A percentile compares a stretch with the other conserved stretches of the same genome.
Conservation (phyloP, 2,329 filamentous ascomycete genomes). For the Seiridium unicorne region DNA sequence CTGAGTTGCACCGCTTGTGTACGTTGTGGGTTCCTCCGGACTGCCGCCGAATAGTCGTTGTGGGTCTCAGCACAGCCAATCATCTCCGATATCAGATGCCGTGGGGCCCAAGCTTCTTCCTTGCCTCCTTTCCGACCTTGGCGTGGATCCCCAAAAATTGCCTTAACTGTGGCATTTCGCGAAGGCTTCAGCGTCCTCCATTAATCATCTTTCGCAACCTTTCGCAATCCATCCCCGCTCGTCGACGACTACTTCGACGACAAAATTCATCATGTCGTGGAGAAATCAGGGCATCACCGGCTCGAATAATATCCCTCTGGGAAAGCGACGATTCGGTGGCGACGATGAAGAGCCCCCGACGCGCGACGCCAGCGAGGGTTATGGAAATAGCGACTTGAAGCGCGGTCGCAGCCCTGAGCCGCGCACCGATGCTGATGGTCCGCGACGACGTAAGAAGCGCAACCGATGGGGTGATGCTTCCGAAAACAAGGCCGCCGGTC, state of each 20-base stretch:
- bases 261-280: constrained; percentile 56
- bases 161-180: too few relatives aligned
- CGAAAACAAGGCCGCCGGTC: constrained; percentile 96
- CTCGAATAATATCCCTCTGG: constrained; percentile 96
- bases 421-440: constrained; percentile 71
- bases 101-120: too few relatives aligned
- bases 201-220: too few relatives aligned
- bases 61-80: too few relatives aligned
- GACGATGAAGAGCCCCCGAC: constrained; percentile 41
- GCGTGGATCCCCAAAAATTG: too few relatives aligned
- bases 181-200: too few relatives aligned
- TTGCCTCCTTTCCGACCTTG: too few relatives aligned
- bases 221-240: too few relatives aligned
- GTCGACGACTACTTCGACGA: background rate
- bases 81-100: too few relatives aligned
- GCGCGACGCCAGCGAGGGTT: constrained; percentile 37
- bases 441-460: constrained; percentile 92
- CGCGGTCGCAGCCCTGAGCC: constrained; percentile 90
- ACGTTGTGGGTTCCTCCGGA: too few relatives aligned
- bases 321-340: constrained; percentile 77
- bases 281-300: constrained; percentile 84
- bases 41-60: too few relatives aligned
- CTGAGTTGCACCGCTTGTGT: too few relatives aligned
- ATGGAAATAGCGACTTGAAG: constrained; percentile 59
- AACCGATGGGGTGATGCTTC: constrained; percentile 97